Percentiles rank a stretch among this genome's conserved stretches.
These are phyloP conservation scores for Candida sithepensis DNA, from an alignment of 805 yeast genomes.

Conservation along the genomic window DNA sequence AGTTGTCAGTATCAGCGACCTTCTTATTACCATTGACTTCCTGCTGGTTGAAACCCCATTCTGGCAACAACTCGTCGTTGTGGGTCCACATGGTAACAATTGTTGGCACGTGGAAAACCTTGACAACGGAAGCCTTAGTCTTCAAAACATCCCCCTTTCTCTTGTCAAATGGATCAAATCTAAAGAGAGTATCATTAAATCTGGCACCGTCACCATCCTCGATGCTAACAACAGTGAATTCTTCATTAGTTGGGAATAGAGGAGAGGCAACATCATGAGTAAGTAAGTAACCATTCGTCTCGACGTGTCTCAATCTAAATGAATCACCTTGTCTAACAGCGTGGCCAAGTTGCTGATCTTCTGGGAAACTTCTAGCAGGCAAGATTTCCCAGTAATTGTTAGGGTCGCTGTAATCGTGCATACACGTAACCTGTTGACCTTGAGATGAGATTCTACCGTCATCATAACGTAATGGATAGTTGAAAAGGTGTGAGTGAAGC, in stretches of 20 bases:
- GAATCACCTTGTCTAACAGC: conserved; percentile 67
- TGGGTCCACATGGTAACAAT: conserved; percentile 95
- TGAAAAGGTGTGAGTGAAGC: conserved; percentile 75
- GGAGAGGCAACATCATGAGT: conserved; percentile 98
- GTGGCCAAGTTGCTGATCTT: conserved; percentile 36
- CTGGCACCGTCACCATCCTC: conserved; percentile 55
- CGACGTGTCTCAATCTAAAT: conserved; percentile 76
- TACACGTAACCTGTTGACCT: conserved; percentile 90
- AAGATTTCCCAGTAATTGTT: conserved; percentile 86
- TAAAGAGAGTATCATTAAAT: conserved; percentile 75
- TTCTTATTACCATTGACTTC: conserved; percentile 96
- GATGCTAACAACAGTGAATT: conserved; percentile 68
- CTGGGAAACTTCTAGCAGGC: conserved; percentile 51
- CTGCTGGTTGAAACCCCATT: conserved; percentile 89
- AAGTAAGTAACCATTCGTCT: conserved; percentile 72
- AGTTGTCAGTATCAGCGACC: conserved; percentile 57
- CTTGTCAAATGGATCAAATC: conserved; percentile 58
- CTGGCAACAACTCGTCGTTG: conserved; percentile 78
- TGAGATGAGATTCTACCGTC: conserved; percentile 94
- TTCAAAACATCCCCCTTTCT: conserved; percentile 50
- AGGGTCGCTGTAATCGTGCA: conserved; percentile 44
- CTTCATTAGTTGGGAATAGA: conserved; percentile 85
- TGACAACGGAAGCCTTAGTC: conserved; percentile 67
- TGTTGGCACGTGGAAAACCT: conserved; percentile 77
- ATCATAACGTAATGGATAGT: conserved; percentile 88